Base-by-base conservation (phyloP, 306 rosid genomes). In the Myrica gale region DNA sequence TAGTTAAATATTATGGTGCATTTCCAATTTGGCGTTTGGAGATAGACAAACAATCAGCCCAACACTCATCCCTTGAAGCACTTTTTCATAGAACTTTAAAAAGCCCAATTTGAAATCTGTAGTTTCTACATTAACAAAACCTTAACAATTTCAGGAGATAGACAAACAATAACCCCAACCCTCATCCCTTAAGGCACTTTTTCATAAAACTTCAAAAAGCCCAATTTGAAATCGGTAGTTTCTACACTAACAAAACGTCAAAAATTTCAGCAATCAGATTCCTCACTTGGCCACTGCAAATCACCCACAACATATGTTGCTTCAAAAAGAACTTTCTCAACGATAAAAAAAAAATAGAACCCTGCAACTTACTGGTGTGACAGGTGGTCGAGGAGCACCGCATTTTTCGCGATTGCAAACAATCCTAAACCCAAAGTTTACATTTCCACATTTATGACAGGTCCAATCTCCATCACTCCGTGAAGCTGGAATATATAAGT, bases 391-490 rank as follows among this genome's bases (percentile, higher is more conserved):
- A 61, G 84, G 85, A 65, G 84, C 80, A 69, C 80, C 79, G 42
- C 90, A 87, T 9, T 76, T 77, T 52, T 79, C 80, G 17, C 82
- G 82, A 50, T 87, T 82, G 84, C 90, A 87, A 41, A 79, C 80
- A 58, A 55, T 70, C 78, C 90, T 78, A 73, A 87, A 87, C 8
- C 87, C 78, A 23, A 87, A 87, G 78, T 87, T 87, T 5, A 87
- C 51, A 69, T 87, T 84, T 19, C 90, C 87, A 75, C 90, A 84
- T 51, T 57, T 79, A 23, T 65, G 76, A 72, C 90, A 84, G 32
- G 74, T 84, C 90, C 90, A 87, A 48, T 87, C 88, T 80, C 90
- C 90, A 23, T 84, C 86, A 55, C 61, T 80, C 15, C 78, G 85
- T 0, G 80, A 44, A 75, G 75, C 90, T 87, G 76, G 16, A 20